Percentiles rank a stretch among this genome's conserved stretches.
These are phyloP conservation scores for Sporothrix pallida DNA, from an alignment of 2,329 filamentous ascomycete species.

Conservation along the genomic window DNA sequence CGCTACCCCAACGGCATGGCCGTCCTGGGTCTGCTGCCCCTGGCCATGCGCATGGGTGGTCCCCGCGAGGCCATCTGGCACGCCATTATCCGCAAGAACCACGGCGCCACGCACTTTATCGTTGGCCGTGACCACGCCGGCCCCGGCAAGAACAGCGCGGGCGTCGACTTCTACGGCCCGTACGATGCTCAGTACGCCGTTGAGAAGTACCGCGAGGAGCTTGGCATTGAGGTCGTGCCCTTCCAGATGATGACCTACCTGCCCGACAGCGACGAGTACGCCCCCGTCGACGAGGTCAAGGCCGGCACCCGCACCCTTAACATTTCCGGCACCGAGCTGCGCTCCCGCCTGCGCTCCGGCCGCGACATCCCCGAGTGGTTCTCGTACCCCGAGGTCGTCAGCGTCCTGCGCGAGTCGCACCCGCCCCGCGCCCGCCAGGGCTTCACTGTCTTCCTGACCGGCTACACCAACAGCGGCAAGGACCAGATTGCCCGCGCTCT, in stretches of 20 bases:
- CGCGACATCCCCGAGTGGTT: conserved; percentile 99
- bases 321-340: conserved; percentile 89
- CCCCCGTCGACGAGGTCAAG: conserved; percentile 86
- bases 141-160: conserved; percentile 97
- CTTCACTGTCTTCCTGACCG: conserved; percentile 97
- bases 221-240: conserved; percentile 97
- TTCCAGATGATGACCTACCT: conserved; percentile 99
- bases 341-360: conserved; percentile 85
- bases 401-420: conserved; percentile 94
- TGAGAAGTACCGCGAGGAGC: conserved; percentile 94
- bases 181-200: conserved; percentile 97
- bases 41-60: conserved; percentile 99
- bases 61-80: conserved; percentile 99
- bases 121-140: conserved; percentile 98
- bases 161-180: conserved; percentile 95
- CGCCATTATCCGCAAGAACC: conserved; percentile 99
- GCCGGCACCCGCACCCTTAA: conserved; percentile 83
- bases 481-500: conserved; percentile 94
- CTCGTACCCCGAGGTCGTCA: conserved; percentile 98
- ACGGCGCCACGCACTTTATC: conserved; percentile 98
- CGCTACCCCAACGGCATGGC: conserved; percentile 99
- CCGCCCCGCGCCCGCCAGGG: conserved; percentile 89
- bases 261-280: conserved; percentile 95
- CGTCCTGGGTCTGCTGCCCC: conserved; percentile 87
- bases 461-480: conserved; percentile 96